A percentile compares a stretch with the other conserved stretches of the same genome.
Evolutionary conservation across 1,284 basidiomycete genomes (phyloP).

Genomic region (Boletus mariae): DNA sequence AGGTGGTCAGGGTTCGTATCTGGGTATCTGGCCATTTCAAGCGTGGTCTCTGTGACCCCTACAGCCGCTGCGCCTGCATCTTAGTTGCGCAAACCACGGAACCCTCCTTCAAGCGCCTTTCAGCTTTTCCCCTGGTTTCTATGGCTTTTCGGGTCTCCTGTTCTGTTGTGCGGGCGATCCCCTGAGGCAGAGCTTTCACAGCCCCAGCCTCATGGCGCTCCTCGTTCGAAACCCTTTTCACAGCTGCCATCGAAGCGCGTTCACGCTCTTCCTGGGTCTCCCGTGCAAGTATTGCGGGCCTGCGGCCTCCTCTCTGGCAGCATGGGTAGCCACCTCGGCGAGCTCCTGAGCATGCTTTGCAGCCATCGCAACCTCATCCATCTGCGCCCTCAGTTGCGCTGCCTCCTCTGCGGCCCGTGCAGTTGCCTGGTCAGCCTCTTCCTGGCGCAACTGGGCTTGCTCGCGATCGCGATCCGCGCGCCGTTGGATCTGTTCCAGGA

Average conservation of each 20-base stretch:
- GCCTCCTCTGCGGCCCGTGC: conserved; percentile 3
- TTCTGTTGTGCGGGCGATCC: conserved; percentile 6
- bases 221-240: conserved; percentile 9
- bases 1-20: conserved; percentile 10
- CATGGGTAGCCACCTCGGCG: conserved; percentile 3
- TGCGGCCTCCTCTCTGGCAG: conserved; percentile 14
- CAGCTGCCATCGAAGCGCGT: conserved; percentile 8
- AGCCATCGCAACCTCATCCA: conserved; percentile 1
- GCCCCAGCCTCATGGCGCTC: conserved; percentile 12
- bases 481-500: neutral
- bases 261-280: conserved; percentile 13
- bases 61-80: conserved; percentile 15
- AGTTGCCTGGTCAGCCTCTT: conserved; percentile 13
- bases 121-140: conserved; percentile 10
- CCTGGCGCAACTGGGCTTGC: conserved; percentile 6
- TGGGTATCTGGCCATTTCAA: conserved; percentile 12
- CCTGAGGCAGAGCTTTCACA: conserved; percentile 5
- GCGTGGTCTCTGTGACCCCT: conserved; percentile 15
- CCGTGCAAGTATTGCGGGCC: conserved; percentile 1
- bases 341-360: conserved; percentile 1
- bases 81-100: neutral
- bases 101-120: conserved; percentile 7
- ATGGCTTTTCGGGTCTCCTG: conserved; percentile 11
- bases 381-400: conserved; percentile 7
- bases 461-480: conserved; percentile 2